These are phyloP conservation scores for Pestalotiopsis fici DNA, from an alignment of 2,329 filamentous ascomycete species.

Conservation along the genomic window DNA sequence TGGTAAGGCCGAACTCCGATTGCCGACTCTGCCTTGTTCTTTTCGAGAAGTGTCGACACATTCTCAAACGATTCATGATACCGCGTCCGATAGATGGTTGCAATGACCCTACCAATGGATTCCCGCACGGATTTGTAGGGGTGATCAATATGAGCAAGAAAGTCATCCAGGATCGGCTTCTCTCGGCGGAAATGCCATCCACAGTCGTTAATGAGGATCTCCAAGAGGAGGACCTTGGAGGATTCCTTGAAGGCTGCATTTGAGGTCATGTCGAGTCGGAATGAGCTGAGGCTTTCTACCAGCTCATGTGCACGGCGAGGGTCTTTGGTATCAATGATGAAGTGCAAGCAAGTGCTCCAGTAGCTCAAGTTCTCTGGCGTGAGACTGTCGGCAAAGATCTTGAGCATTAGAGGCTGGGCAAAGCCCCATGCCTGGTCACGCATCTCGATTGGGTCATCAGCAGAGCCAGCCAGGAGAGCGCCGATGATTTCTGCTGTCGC, in stretches of 20 bases:
- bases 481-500: slow-evolving; percentile 93
- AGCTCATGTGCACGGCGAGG: slow-evolving; percentile 86
- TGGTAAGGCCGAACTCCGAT: slow-evolving; percentile 84
- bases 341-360: slow-evolving; percentile 92
- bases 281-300: slow-evolving; percentile 78
- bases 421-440: slow-evolving; percentile 84
- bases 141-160: slow-evolving; percentile 89
- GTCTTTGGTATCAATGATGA: slow-evolving; percentile 86
- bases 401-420: slow-evolving; percentile 82
- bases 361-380: slow-evolving; percentile 94
- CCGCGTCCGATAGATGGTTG: slow-evolving; percentile 83
- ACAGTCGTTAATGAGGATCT: slow-evolving; percentile 82
- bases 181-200: slow-evolving; percentile 97
- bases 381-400: slow-evolving; percentile 85
- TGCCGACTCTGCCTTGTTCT: slow-evolving; percentile 73
- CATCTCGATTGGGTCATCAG: slow-evolving; percentile 74
- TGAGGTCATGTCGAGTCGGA: slow-evolving; percentile 89
- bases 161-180: slow-evolving; percentile 84
- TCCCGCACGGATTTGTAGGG: slow-evolving; percentile 98
- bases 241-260: slow-evolving; percentile 99
- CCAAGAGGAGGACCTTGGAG: slow-evolving; percentile 88
- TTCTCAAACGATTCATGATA: slow-evolving; percentile 93
- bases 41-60: slow-evolving; percentile 72
- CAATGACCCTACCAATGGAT: slow-evolving; percentile 86
- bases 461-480: slow-evolving; percentile 77